phyloP scores from a whole-genome alignment of 805 yeast genomes.

The Ogataea salicorniae region DNA sequence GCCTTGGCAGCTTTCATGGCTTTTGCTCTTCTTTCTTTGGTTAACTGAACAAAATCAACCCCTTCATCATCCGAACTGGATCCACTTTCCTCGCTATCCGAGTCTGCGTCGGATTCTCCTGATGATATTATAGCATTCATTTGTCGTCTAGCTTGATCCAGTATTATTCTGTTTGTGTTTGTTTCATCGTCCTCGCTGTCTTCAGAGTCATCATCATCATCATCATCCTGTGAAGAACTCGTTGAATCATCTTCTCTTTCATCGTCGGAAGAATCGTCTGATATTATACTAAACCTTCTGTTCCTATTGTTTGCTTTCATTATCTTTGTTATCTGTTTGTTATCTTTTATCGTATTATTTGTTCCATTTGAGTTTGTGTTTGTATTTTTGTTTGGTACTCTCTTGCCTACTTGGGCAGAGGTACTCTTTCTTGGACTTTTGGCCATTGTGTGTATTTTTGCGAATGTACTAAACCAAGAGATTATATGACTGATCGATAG shows the following conservation, averaged over 20 bases:
- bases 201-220: slow-evolving; percentile 21
- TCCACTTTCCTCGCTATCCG: slow-evolving; percentile 13
- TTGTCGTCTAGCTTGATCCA: slow-evolving; percentile 16
- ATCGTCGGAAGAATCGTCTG: slow-evolving; percentile 19
- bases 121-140: slow-evolving; percentile 22
- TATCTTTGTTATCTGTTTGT: slow-evolving; percentile 10
- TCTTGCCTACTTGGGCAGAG: slow-evolving; percentile 16
- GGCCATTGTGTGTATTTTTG: slow-evolving; percentile 18
- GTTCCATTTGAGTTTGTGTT: slow-evolving; percentile 22
- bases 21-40: slow-evolving; percentile 59
- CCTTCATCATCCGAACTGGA: slow-evolving; percentile 60
- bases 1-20: slow-evolving; percentile 44
- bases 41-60: slow-evolving; percentile 67
- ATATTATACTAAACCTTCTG: slow-evolving; percentile 26
- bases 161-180: slow-evolving; percentile 24
- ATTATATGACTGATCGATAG: no score
- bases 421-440: slow-evolving; percentile 27
- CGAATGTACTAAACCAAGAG: not conserved
- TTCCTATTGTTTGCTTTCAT: slow-evolving; percentile 1
- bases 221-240: slow-evolving; percentile 21
- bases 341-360: not conserved
- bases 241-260: slow-evolving; percentile 8
- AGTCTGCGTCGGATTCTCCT: slow-evolving; percentile 34
- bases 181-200: slow-evolving; percentile 27
- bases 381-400: slow-evolving; percentile 23